phyloP scores from a whole-genome alignment of 805 yeast species.

The Suhomyces xylopsoci region DNA sequence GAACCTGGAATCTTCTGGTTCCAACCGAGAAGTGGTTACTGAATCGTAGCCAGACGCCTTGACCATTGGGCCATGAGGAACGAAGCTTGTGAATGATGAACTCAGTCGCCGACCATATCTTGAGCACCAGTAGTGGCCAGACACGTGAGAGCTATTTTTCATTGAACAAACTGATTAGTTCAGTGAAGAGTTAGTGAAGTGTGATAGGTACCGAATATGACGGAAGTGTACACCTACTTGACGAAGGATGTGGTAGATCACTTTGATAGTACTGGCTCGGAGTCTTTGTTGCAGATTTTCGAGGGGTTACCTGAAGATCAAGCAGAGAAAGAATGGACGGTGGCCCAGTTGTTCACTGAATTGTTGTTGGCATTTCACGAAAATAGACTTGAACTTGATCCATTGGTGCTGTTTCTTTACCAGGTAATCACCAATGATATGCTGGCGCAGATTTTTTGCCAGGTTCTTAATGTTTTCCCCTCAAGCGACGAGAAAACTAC shows the following conservation, averaged over 20 bases:
- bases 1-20: conserved; percentile 53
- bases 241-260: conserved; percentile 30
- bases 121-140: too few species aligned
- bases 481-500: conserved; percentile 15
- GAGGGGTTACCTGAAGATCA: conserved; percentile 23
- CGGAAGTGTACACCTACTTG: conserved; percentile 17
- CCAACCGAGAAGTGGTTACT: conserved; percentile 42
- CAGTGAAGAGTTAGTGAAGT: background rate
- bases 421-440: conserved; percentile 29
- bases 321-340: conserved; percentile 13
- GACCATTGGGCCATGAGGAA: conserved; percentile 77
- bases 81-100: conserved; percentile 30
- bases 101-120: background rate
- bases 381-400: conserved; percentile 11
- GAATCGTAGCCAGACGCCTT: conserved; percentile 70
- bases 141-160: background rate
- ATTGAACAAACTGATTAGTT: background rate
- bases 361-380: conserved; percentile 26
- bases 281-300: conserved; percentile 28
- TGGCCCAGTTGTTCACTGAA: conserved; percentile 33
- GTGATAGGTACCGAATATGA: background rate
- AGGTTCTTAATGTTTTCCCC: conserved; percentile 39
- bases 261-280: conserved; percentile 30
- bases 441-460: conserved; percentile 34
- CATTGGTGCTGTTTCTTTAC: conserved; percentile 22